These are phyloP conservation scores for Erodium texanum DNA, from an alignment of 441 rosid genomes.

Conservation along the genomic window DNA sequence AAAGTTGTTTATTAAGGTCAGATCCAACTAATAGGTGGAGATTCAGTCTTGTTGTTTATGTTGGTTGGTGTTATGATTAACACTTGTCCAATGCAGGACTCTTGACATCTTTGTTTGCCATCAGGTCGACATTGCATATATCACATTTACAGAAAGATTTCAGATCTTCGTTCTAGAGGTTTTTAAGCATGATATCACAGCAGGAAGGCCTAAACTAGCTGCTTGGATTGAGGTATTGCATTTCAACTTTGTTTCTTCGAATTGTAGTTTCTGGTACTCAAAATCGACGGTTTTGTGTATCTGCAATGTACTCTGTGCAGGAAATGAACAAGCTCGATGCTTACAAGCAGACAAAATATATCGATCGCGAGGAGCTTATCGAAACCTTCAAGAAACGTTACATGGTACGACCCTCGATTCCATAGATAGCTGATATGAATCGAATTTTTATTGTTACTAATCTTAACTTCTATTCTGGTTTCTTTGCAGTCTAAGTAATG, in stretches of 20 bases:
- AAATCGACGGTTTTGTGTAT: neutral
- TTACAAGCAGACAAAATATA: conserved; percentile 49
- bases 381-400: conserved; percentile 34
- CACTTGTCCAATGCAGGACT: too few species aligned
- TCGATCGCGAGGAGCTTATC: conserved; percentile 37
- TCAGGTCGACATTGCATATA: conserved; percentile 73
- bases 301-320: conserved; percentile 25
- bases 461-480: neutral
- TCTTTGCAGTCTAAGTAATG: neutral
- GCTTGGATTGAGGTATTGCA: conserved; percentile 64
- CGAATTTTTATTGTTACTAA: too few species aligned
- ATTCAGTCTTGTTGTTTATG: too few species aligned
- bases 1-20: too few species aligned
- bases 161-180: conserved; percentile 39
- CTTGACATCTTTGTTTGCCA: neutral
- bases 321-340: conserved; percentile 68
- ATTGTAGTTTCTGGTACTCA: neutral
- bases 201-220: conserved; percentile 65
- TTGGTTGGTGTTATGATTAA: too few species aligned
- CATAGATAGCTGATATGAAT: too few species aligned
- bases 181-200: conserved; percentile 47
- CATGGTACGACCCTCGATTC: conserved; percentile 29
- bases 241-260: too few species aligned
- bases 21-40: too few species aligned
- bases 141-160: conserved; percentile 60